These are phyloP conservation scores for Noccaea bulbosa DNA, from an alignment of 345 rosid species.

Conservation along the genomic window DNA sequence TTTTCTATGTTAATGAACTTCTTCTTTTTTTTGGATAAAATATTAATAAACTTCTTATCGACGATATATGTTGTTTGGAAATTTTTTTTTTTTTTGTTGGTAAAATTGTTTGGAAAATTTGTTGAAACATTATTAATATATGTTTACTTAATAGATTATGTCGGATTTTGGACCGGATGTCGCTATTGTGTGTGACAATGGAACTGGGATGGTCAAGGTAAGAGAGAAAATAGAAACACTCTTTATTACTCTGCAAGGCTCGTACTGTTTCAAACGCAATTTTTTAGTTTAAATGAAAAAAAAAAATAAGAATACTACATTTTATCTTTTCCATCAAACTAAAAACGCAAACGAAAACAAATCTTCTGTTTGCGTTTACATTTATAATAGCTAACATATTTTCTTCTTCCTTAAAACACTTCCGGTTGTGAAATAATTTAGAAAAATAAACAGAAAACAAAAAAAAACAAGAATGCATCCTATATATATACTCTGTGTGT, in stretches of 20 bases:
- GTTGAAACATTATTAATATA: background rate
- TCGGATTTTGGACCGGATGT: constrained; percentile 56
- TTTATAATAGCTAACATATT: background rate
- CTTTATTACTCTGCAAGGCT: background rate
- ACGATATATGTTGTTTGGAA: background rate
- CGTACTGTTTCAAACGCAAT: background rate
- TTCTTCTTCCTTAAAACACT: too few relatives aligned
- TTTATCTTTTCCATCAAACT: background rate
- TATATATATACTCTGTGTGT: too few relatives aligned
- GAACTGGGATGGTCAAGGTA: constrained; percentile 79
- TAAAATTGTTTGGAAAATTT: background rate
- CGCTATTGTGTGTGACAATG: constrained; percentile 75
- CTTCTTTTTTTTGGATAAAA: too few relatives aligned
- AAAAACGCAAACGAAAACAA: background rate
- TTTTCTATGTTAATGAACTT: background rate
- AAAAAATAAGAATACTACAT: background rate
- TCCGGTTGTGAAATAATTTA: background rate
- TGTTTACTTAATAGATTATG: constrained; percentile 48
- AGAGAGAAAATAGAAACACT: background rate
- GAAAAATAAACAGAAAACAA: background rate
- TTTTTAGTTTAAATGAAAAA: background rate
- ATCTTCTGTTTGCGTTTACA: background rate
- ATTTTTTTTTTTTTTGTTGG: too few relatives aligned
- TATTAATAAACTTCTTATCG: background rate
- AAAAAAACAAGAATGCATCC: background rate